Base-by-base conservation (phyloP, 2,329 filamentous ascomycete species). In the Fusarium chaquense region DNA sequence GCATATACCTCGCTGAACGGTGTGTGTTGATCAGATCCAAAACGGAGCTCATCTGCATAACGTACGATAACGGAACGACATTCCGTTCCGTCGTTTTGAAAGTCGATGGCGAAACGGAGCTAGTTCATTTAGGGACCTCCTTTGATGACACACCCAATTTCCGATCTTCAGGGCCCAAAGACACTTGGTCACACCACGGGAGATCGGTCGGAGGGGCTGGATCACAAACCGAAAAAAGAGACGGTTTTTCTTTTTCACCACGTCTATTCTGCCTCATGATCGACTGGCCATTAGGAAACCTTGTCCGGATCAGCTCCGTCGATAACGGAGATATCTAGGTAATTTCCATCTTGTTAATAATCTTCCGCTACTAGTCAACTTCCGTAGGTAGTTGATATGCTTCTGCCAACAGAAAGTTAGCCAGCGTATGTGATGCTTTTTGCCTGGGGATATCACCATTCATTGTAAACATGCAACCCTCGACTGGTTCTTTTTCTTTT, bases 71-170 rank as follows among this genome's bases (percentile, higher is more conserved):
- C 28, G 28, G 28, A 30, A 30, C 9, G 28, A 30, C 41, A 32
- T 56, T 68, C 58, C 51, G 71, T 64, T 71, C 59, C 40, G 36
- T 47, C 33, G 66, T 72, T 72, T 73, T 52, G 13, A 11, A 30
- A 28, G n/a, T 51, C 28, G 49, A 20, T 18, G 20, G 35, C 49
- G 52, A 58, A 61, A 50, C 57, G 49, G 40, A 26, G 12, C 41
- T 74, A 74, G 69, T 51, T 32, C 38, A 43, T 57, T 74, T 67
- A 58, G 58, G 40, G 56, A 68, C 67, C 75, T 73, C 73, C 28
- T 71, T 71, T 63, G 73, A 75, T 75, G 63, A 57, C 73, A 64
- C 57, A 66, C 60, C 61, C 58, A 75, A 75, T 75, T 71, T 74
- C 71, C 73, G 73, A 73, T 75, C 41, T 45, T 55, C 43, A 65